Evolutionary conservation across 2,329 filamentous ascomycete genomes (phyloP).

Genomic region (Colletotrichum agaves): DNA sequence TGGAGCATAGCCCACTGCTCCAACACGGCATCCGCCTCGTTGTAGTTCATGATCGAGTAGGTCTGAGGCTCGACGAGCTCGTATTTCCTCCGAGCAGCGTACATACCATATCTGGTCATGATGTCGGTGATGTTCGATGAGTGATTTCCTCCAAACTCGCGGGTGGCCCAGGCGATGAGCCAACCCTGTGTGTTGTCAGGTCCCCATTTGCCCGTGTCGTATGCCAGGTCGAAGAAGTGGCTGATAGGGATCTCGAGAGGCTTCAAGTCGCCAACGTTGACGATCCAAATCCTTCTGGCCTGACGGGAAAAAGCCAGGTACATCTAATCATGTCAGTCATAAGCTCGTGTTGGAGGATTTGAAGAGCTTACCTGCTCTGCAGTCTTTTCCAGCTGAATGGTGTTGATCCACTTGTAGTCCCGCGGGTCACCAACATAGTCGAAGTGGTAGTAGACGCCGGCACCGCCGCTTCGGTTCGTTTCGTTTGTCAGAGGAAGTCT

Average conservation of each 20-base stretch:
- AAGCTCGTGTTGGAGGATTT: not conserved
- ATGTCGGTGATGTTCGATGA: conserved; percentile 60
- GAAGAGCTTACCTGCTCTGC: conserved; percentile 55
- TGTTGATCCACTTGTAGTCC: conserved; percentile 71
- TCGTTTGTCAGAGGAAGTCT: conserved; percentile 70
- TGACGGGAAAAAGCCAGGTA: conserved; percentile 67
- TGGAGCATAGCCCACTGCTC: conserved; percentile 62
- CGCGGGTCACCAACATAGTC: conserved; percentile 62
- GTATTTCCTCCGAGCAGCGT: conserved; percentile 49
- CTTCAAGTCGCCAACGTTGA: conserved; percentile 76
- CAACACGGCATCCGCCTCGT: conserved; percentile 65
- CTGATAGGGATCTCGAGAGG: conserved; percentile 72
- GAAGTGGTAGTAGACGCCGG: conserved; percentile 73
- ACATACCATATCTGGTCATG: conserved; percentile 57
- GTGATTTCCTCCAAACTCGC: conserved; percentile 64
- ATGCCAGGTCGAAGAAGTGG: conserved; percentile 76
- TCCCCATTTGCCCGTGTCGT: conserved; percentile 68
- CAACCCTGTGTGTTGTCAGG: conserved; percentile 66
- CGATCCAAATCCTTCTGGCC: conserved; percentile 72
- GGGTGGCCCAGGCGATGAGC: conserved; percentile 65
- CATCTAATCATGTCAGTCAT: conserved; percentile 54
- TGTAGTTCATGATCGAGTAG: conserved; percentile 67
- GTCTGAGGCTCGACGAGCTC: conserved; percentile 48
- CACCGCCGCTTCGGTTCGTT: conserved; percentile 67
- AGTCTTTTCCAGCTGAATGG: conserved; percentile 69